Percentiles rank a stretch among this genome's conserved stretches.
Evolutionary conservation across 164 flowering plant species (phyloP).

Genomic region (Annona cherimola): DNA sequence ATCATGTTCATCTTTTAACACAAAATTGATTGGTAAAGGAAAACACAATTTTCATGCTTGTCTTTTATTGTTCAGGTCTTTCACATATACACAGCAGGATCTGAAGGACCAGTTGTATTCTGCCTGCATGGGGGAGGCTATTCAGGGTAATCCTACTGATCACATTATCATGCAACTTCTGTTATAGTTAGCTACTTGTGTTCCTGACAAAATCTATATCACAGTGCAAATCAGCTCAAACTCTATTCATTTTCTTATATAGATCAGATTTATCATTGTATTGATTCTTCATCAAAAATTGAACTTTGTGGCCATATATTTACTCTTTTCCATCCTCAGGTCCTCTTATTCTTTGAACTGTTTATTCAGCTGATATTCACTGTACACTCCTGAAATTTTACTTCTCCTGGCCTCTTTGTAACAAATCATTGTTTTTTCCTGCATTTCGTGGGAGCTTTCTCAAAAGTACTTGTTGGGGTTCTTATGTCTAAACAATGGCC

Average conservation of each 20-base stretch:
- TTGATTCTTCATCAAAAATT: not conserved
- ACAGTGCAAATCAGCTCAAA: not conserved
- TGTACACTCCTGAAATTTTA: not conserved
- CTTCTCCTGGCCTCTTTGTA: not conserved
- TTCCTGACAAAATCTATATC: not conserved
- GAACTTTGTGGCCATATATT: not conserved
- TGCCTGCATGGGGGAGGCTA: conserved; percentile 97
- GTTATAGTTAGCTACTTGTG: not conserved
- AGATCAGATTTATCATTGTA: not conserved
- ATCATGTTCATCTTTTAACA: not conserved
- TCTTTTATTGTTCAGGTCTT: conserved; percentile 56
- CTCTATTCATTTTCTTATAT: not conserved
- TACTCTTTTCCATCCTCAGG: not conserved
- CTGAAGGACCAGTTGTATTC: conserved; percentile 86
- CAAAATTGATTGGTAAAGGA: not conserved
- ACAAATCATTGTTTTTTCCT: not conserved
- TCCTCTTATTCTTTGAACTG: not conserved
- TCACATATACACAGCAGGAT: conserved; percentile 80
- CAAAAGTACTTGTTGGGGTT: not conserved
- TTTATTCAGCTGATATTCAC: not conserved
- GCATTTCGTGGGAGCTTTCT: not conserved
- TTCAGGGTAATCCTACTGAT: conserved; percentile 57
- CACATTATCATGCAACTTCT: not conserved
- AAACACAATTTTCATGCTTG: conserved; percentile 4
- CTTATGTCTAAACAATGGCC: not conserved